Percentiles rank a stretch among this genome's conserved stretches.
phyloP scores from a whole-genome alignment of 2,329 filamentous ascomycete species.

The Amphichorda felina region DNA sequence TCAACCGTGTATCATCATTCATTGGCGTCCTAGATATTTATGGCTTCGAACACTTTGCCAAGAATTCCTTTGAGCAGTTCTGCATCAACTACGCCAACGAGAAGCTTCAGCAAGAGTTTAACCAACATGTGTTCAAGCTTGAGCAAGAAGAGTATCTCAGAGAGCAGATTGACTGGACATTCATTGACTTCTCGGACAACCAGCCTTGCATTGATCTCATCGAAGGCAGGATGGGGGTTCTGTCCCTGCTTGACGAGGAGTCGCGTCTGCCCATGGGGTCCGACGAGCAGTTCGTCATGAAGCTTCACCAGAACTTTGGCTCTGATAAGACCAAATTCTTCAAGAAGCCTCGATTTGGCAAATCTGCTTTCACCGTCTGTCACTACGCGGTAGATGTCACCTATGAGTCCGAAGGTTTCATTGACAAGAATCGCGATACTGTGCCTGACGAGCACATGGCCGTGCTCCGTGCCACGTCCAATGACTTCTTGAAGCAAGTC shows the following conservation, averaged over 20 bases:
- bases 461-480: conserved; percentile 72
- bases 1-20: conserved; percentile 74
- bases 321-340: conserved; percentile 93
- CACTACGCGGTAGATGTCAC: conserved; percentile 98
- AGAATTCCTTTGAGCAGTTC: conserved; percentile 99
- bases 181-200: conserved; percentile 98
- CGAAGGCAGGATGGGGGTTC: conserved; percentile 87
- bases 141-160: conserved; percentile 96
- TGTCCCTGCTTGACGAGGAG: conserved; percentile 90
- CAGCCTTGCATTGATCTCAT: conserved; percentile 98
- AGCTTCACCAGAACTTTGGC: conserved; percentile 89
- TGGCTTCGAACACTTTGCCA: conserved; percentile 97
- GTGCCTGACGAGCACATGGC: conserved; percentile 98
- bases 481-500: conserved; percentile 74
- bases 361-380: conserved; percentile 94
- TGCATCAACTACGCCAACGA: conserved; percentile 99
- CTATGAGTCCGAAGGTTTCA: conserved; percentile 97
- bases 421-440: conserved; percentile 98
- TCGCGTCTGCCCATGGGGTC: conserved; percentile 94
- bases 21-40: conserved; percentile 99
- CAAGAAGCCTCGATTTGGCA: conserved; percentile 97
- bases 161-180: conserved; percentile 97
- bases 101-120: conserved; percentile 98
- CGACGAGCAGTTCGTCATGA: conserved; percentile 92
- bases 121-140: conserved; percentile 97